A percentile compares a stretch with the other conserved stretches of the same genome.
Evolutionary conservation across 768 basidiomycete genomes (phyloP).

Genomic region (Lactarius indigo): DNA sequence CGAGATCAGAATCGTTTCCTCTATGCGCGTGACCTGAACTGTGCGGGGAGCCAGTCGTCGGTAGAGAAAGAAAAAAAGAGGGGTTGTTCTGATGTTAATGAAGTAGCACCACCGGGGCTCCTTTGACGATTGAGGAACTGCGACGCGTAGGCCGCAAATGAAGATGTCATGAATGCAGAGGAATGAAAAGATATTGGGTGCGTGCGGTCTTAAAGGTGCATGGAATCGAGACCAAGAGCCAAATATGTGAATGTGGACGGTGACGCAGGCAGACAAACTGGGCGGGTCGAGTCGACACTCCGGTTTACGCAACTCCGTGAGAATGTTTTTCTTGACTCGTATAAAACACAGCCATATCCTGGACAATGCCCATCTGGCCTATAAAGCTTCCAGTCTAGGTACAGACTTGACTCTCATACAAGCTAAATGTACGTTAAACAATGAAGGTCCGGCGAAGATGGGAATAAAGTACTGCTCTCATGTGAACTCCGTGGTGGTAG

Average conservation of each 20-base stretch:
- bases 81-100: conserved; percentile 63
- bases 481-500: no score
- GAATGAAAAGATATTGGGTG: background rate
- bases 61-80: conserved; percentile 88
- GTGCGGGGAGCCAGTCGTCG: conserved; percentile 56
- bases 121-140: conserved; percentile 69
- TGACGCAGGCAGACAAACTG: conserved; percentile 1
- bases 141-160: conserved; percentile 79
- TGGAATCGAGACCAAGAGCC: conserved; percentile 3
- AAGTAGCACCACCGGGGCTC: conserved; percentile 37
- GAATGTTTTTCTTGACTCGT: background rate
- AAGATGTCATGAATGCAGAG: conserved; percentile 46
- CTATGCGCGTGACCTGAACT: conserved; percentile 36
- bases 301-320: conserved; percentile 6
- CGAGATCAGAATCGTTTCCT: conserved; percentile 48
- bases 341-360: background rate
- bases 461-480: no score
- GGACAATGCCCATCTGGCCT: no score
- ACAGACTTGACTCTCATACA: no score
- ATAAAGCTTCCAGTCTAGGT: no score
- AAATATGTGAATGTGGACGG: background rate
- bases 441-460: no score
- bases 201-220: conserved; percentile 11
- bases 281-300: conserved; percentile 6
- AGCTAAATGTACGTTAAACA: no score